A percentile compares a stretch with the other conserved stretches of the same genome.
These are phyloP conservation scores for Raddia guianensis DNA, from an alignment of 176 grass and related monocot genomes.

Conservation along the genomic window DNA sequence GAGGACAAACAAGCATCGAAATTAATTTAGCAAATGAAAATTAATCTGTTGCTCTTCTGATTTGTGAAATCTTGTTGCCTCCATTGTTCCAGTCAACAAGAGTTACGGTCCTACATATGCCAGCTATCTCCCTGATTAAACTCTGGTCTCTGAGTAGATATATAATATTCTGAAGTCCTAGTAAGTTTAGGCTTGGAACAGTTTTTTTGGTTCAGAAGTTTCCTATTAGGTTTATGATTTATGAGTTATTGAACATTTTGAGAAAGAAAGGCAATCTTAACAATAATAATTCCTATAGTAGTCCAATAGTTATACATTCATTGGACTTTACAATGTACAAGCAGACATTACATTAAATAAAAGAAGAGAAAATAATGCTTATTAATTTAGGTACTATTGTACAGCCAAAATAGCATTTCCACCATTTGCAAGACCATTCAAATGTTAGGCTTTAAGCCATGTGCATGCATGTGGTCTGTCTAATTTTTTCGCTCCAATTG, in stretches of 20 bases:
- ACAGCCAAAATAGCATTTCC: neutral
- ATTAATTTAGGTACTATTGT: constrained; percentile 29
- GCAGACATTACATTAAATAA: neutral
- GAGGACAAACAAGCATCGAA: neutral
- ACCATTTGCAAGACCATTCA: constrained; percentile 22
- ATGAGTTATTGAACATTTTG: neutral
- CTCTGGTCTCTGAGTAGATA: neutral
- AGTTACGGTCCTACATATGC: neutral
- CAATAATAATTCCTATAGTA: constrained; percentile 12
- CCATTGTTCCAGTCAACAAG: neutral
- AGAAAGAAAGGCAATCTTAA: neutral
- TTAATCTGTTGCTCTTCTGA: neutral
- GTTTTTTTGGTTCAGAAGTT: neutral
- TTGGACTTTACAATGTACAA: neutral
- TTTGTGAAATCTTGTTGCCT: neutral
- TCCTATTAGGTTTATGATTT: neutral
- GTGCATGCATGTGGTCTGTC: constrained; percentile 45
- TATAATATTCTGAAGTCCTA: neutral
- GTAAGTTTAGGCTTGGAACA: neutral
- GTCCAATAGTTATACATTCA: neutral
- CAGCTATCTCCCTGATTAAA: neutral
- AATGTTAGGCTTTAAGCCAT: constrained; percentile 29
- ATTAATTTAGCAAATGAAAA: neutral
- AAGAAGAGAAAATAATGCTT: constrained; percentile 18
- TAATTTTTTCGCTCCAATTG: constrained; percentile 22